Base-by-base conservation (phyloP, 495 filamentous ascomycete species). In the Xylaria telfairii region DNA sequence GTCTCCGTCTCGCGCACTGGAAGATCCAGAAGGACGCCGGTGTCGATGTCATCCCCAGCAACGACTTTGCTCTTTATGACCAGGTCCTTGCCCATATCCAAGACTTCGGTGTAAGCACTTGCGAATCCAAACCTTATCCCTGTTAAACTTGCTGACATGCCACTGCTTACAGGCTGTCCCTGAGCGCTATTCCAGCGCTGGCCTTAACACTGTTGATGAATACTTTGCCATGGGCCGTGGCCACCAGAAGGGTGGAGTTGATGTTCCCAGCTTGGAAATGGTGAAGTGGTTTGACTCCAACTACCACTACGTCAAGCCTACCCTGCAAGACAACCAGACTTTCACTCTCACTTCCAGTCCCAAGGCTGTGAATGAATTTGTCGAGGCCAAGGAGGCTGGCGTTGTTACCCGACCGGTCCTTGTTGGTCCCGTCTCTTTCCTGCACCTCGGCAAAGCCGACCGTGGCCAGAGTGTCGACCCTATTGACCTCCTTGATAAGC, bases 281-380 rank as follows among this genome's bases (percentile, higher is more conserved):
- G 96, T 99, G 66, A 99, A 99, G 87, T 99, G 96, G 96, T 99
- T 99, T 82, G 96, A 99, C 88, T 97, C 93, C 74, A 99, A 99
- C 91, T 99, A 99, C 90, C 96, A 99, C 89, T 98, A 98, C 86
- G 96, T 98, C 84, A 98, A 98, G 90, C 96, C 96, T 69, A 97
- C 96, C 70, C 88, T 99, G 68, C 92, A 97, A 83, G 92, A 98
- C 84, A 91, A 92, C 87, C 96, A 99, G 89, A 89, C 87, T 72
- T 99, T 98, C 91, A 92, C 92, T 83, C 93, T 99, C 65, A 83
- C 86, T 72, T 80, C 87, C 69, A 88, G 92, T 83, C 94, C 96
- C 80, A 99, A 99, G 90, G 93, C 96, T 75, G 92, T 99, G 72
- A 86, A 83, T 74, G 93, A 99, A 81, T 99, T 94, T 89, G 84